These are phyloP conservation scores for Monilinia aucupariae DNA, from an alignment of 2,329 filamentous ascomycete species.

Conservation along the genomic window DNA sequence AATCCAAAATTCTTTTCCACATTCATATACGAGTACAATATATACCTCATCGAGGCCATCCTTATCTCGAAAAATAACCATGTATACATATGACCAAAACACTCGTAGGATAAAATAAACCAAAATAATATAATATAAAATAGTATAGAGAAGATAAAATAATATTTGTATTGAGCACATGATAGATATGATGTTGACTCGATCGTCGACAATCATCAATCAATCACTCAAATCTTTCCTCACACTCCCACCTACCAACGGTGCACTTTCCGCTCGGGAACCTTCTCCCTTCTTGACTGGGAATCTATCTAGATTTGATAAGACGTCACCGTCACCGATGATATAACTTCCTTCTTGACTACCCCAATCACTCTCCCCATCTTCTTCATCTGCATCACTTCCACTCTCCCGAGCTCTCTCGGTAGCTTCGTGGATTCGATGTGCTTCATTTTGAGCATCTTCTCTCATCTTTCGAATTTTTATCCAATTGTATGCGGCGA, in stretches of 20 bases:
- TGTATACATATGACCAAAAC: no score
- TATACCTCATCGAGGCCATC: no score
- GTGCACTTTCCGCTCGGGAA: conserved; percentile 4
- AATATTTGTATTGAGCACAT: background rate
- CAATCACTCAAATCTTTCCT: conserved; percentile 17
- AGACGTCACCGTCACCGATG: conserved; percentile 32
- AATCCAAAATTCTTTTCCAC: no score
- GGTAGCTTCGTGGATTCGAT: conserved; percentile 29
- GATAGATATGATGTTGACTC: background rate
- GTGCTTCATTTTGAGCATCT: conserved; percentile 57
- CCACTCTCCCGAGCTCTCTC: conserved; percentile 20
- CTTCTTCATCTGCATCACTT: conserved; percentile 27
- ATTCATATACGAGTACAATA: no score
- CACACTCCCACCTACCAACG: background rate
- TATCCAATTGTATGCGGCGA: conserved; percentile 87
- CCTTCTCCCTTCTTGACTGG: conserved; percentile 14
- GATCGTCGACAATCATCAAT: background rate
- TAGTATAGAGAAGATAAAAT: background rate
- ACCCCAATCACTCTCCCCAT: conserved; percentile 29
- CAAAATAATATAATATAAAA: no score
- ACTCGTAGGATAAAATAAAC: no score
- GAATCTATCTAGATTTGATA: conserved; percentile 21
- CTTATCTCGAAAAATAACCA: no score
- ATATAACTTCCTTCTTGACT: conserved; percentile 26
- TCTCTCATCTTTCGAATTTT: conserved; percentile 85